Base-by-base conservation (phyloP, 306 rosid species). In the Vigna unguiculata region DNA sequence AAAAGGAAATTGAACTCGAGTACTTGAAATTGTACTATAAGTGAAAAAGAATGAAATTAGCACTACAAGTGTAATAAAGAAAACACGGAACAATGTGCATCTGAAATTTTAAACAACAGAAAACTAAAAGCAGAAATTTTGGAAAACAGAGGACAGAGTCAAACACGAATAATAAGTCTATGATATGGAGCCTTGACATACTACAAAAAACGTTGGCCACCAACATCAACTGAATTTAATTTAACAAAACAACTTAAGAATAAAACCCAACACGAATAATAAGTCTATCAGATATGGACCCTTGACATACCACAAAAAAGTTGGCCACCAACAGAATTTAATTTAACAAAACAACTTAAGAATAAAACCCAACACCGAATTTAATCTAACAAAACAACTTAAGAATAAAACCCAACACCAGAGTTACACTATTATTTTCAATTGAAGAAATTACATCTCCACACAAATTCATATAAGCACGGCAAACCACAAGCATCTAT, bases 391-490 rank as follows among this genome's bases (percentile, higher is more conserved):
- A 46, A 17, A 2, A 48, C 48, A 68, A 30, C 69, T 8, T 5
- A 58, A 46, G 55, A 10, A 24, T 15, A 14, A 59, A 25, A 34
- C 14, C 1, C 2, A 17, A 34, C 2, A 4, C 5, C 17, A 38
- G 32, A 13, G 19, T 28, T 60, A 59, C 59, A 15, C 45, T 36
- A 9, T 30, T 21, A 21, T 28, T n/a, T 32, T 10, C 11, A 5
- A 47, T 28, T 28, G 32, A 41, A 9, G 10, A 83, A 74, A 71
- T 69, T 46, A 22, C 46, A 69, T 11, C 20, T 1, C 9, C 17
- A 22, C 3, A 15, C 10, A 51, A 71, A 53, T 38, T 43, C 75
- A 69, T 61, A 45, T 0, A 68, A 16, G 1, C 52, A 57, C 14
- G 41, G 3, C 32, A 79, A 54, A 40, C 21, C 43, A 70, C 11